Evolutionary conservation across 306 rosid genomes (phyloP).

Genomic region (Delonix regia): DNA sequence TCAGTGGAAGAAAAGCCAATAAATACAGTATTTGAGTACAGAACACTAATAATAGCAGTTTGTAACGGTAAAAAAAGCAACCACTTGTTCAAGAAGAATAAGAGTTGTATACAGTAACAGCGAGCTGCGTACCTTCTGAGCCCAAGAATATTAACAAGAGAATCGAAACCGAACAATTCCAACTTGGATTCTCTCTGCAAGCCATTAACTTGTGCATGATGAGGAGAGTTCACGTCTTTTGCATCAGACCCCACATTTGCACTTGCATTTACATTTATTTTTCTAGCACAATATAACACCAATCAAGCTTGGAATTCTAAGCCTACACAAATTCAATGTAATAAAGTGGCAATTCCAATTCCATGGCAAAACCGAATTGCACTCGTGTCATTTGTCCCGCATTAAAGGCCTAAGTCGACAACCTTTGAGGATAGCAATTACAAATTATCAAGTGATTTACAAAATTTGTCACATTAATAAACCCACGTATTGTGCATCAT

Average conservation of each 20-base stretch:
- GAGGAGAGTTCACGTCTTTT: slow-evolving; percentile 51
- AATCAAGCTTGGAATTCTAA: not conserved
- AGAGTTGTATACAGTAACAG: slow-evolving; percentile 6
- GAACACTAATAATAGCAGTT: slow-evolving; percentile 4
- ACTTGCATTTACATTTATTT: slow-evolving; percentile 56
- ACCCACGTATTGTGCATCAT: not conserved
- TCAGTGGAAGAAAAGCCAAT: not conserved
- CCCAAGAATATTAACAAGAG: slow-evolving; percentile 98
- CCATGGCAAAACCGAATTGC: not conserved
- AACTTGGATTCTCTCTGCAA: slow-evolving; percentile 82
- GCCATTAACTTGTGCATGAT: slow-evolving; percentile 58
- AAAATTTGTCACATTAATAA: not conserved
- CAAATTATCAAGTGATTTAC: not conserved
- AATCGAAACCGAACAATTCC: slow-evolving; percentile 97
- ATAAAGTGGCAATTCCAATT: not conserved
- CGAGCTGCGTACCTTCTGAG: slow-evolving; percentile 72
- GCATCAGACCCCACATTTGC: slow-evolving; percentile 46
- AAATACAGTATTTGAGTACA: slow-evolving; percentile 12
- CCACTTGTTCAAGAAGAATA: slow-evolving; percentile 13
- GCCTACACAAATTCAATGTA: not conserved
- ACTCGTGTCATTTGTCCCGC: not conserved
- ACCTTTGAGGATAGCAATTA: not conserved
- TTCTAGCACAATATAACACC: slow-evolving; percentile 51
- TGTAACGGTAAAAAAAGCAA: not conserved
- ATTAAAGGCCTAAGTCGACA: not conserved